These are phyloP conservation scores for Priceomyces melissophilus DNA, from an alignment of 805 yeast genomes.

Conservation along the genomic window DNA sequence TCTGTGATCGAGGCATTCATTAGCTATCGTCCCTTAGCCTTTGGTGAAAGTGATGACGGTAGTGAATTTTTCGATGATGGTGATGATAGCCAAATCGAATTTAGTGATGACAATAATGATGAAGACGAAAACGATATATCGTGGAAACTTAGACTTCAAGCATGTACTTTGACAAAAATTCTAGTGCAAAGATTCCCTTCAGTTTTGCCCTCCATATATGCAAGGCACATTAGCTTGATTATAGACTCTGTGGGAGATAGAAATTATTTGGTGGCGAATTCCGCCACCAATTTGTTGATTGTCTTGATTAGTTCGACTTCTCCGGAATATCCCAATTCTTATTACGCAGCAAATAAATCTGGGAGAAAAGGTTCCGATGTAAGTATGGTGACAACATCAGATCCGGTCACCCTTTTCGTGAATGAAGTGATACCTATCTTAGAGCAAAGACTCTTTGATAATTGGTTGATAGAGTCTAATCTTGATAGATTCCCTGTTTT, in stretches of 20 bases:
- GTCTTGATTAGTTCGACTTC: conserved; percentile 31
- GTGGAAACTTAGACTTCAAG: conserved; percentile 60
- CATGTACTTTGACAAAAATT: conserved; percentile 40
- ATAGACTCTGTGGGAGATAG: conserved; percentile 38
- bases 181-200: conserved; percentile 34
- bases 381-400: conserved; percentile 31
- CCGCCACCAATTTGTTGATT: conserved; percentile 44
- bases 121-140: conserved; percentile 44
- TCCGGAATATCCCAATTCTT: not conserved
- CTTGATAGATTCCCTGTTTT: conserved; percentile 20
- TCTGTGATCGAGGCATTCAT: conserved; percentile 21
- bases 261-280: conserved; percentile 49
- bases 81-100: conserved; percentile 42
- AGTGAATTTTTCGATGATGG: conserved; percentile 43
- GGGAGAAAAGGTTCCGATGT: conserved; percentile 30
- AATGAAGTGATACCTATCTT: conserved; percentile 14
- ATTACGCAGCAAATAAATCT: conserved; percentile 4
- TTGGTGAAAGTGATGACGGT: conserved; percentile 32
- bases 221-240: conserved; percentile 25
- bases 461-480: conserved; percentile 19
- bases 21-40: conserved; percentile 28
- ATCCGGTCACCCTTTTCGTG: conserved; percentile 15
- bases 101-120: conserved; percentile 33
- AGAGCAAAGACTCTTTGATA: conserved; percentile 24
- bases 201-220: conserved; percentile 31